Conservation (phyloP, 257 asterid genomes). For the Asclepias syriaca region DNA sequence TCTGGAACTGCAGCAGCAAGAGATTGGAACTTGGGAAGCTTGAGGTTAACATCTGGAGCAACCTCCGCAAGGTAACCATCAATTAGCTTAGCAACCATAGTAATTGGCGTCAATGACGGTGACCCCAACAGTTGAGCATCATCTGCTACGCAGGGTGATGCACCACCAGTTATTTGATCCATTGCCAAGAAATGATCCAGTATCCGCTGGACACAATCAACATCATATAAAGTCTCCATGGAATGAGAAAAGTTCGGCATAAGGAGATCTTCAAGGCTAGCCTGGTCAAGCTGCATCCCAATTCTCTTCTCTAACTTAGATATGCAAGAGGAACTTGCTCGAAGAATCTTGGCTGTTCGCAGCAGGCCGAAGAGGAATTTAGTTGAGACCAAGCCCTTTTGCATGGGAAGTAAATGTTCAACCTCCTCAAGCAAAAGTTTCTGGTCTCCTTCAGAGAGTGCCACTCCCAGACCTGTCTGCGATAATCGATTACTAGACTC, state of each 20-base stretch:
- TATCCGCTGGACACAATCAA: slow-evolving; percentile 74
- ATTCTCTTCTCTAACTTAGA: slow-evolving; percentile 71
- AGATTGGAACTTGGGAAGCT: slow-evolving; percentile 79
- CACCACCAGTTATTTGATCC: slow-evolving; percentile 66
- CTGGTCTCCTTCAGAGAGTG: slow-evolving; percentile 80
- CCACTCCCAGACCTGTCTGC: slow-evolving; percentile 29
- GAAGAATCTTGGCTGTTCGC: slow-evolving; percentile 77
- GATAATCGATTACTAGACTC: slow-evolving; percentile 53
- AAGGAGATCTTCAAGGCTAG: slow-evolving; percentile 89
- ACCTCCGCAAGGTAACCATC: slow-evolving; percentile 97
- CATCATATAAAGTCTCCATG: slow-evolving; percentile 92
- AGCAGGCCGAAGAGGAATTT: slow-evolving; percentile 79
- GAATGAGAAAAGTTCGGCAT: slow-evolving; percentile 80
- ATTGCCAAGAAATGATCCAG: slow-evolving; percentile 84
- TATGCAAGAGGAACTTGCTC: slow-evolving; percentile 49
- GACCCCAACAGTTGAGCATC: slow-evolving; percentile 76
- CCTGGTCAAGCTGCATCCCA: slow-evolving; percentile 94
- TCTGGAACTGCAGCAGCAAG: slow-evolving; percentile 91
- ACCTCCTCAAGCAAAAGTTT: slow-evolving; percentile 77
- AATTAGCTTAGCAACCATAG: slow-evolving; percentile 83
- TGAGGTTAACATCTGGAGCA: slow-evolving; percentile 86
- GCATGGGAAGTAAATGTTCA: slow-evolving; percentile 66
- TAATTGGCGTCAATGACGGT: slow-evolving; percentile 82
- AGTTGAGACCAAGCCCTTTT: slow-evolving; percentile 68
- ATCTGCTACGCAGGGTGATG: slow-evolving; percentile 72